A percentile compares a stretch with the other conserved stretches of the same genome.
These are phyloP conservation scores for Skeletonema costatum DNA, from an alignment of 108 stramenopile genomes.

Conservation along the genomic window DNA sequence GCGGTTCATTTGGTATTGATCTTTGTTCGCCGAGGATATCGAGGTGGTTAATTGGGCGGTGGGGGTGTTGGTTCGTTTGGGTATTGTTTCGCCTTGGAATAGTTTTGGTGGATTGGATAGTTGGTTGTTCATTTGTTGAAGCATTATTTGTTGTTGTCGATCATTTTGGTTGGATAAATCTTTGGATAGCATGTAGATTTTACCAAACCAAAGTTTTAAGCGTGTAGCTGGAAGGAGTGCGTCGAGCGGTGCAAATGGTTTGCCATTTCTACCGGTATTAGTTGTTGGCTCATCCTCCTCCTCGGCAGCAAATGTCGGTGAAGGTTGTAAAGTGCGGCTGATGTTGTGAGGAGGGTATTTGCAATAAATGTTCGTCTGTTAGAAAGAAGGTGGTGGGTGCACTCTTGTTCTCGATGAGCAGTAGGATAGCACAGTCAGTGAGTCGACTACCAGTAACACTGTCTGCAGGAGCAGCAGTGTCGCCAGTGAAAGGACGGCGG, in stretches of 20 bases:
- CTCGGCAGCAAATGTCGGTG: not conserved
- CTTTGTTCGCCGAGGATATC: constrained; percentile 31
- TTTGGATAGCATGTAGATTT: constrained; percentile 1
- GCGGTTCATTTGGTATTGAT: constrained; percentile 30
- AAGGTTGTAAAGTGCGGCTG: not conserved
- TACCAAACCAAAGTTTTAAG: constrained; percentile 3
- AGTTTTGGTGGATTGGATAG: constrained; percentile 25
- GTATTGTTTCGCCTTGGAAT: constrained; percentile 17
- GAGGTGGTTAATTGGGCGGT: constrained; percentile 29
- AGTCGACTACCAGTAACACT: not conserved
- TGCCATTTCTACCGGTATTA: not conserved
- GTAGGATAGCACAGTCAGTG: not conserved
- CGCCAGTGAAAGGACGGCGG: not conserved
- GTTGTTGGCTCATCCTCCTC: not conserved
- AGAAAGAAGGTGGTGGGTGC: not conserved
- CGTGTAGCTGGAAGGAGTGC: constrained; percentile 23
- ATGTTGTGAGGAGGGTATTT: not conserved
- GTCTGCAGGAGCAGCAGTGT: not conserved
- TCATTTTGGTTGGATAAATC: constrained; percentile 1
- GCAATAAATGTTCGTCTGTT: not conserved
- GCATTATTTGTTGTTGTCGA: not conserved
- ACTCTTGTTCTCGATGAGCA: too few relatives aligned
- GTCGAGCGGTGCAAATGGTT: constrained; percentile 11
- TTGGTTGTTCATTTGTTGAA: constrained; percentile 9
- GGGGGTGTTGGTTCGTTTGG: not conserved